These are phyloP conservation scores for Eucalyptus tenuipes DNA, from an alignment of 345 rosid genomes.

Conservation along the genomic window DNA sequence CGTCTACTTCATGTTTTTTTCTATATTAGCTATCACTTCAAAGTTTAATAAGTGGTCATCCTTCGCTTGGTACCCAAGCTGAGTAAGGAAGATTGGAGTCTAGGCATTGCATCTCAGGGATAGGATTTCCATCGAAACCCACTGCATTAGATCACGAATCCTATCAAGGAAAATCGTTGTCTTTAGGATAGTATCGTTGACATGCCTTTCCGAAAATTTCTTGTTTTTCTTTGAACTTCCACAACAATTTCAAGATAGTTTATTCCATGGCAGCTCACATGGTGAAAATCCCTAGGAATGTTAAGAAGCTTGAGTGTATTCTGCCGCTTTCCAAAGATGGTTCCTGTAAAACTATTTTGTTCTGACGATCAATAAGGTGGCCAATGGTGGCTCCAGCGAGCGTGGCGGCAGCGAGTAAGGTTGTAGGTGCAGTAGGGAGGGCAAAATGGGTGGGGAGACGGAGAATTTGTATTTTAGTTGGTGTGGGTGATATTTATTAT, in stretches of 20 bases:
- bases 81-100: background rate
- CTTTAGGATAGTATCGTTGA: background rate
- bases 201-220: background rate
- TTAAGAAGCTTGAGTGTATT: background rate
- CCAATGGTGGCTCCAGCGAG: background rate
- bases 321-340: background rate
- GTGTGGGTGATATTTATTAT: background rate
- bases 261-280: background rate
- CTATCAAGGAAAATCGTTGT: background rate
- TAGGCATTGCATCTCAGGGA: background rate
- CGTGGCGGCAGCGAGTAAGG: background rate
- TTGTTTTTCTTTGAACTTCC: background rate
- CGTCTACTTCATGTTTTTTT: background rate
- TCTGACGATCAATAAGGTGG: fast-evolving
- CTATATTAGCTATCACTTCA: background rate
- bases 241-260: background rate
- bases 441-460: background rate
- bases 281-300: background rate
- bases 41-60: background rate
- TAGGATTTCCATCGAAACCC: background rate
- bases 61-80: background rate
- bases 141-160: background rate
- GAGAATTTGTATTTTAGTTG: background rate
- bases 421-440: background rate
- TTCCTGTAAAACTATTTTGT: background rate